Conservation (phyloP, 23 red algal species). For the Chondrus crispus region DNA sequence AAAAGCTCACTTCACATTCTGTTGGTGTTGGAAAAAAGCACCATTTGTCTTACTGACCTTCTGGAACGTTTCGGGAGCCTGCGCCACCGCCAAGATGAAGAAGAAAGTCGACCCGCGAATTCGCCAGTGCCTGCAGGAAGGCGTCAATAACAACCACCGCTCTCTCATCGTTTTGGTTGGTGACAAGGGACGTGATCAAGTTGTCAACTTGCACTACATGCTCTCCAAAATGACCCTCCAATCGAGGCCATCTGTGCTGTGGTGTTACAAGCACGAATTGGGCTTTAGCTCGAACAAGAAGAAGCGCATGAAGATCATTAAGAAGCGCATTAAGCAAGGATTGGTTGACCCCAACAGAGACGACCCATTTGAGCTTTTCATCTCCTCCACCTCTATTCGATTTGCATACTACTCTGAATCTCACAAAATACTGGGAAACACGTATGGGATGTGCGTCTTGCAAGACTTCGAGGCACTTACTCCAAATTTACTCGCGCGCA, state of each 20-base stretch:
- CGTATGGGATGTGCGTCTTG: constrained; percentile 94
- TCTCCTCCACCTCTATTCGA: constrained; percentile 80
- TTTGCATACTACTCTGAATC: constrained; percentile 89
- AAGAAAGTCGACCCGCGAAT: constrained; percentile 91
- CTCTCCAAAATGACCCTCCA: constrained; percentile 69
- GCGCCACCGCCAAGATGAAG: constrained; percentile 54
- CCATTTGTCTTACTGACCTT: no score
- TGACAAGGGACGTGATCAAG: constrained; percentile 86
- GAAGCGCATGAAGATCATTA: constrained; percentile 89
- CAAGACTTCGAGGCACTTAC: constrained; percentile 99
- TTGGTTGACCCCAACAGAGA: constrained; percentile 72
- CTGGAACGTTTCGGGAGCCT: not conserved
- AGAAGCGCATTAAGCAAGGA: constrained; percentile 77
- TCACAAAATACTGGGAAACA: constrained; percentile 95
- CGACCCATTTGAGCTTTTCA: constrained; percentile 97
- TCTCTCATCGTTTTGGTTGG: constrained; percentile 86
- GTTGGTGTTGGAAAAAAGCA: no score
- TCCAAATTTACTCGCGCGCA: constrained; percentile 91
- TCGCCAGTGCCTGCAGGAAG: constrained; percentile 53
- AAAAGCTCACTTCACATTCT: no score
- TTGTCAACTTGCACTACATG: constrained; percentile 94
- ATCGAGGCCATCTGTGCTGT: constrained; percentile 77
- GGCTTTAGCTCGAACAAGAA: constrained; percentile 88
- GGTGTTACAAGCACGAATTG: constrained; percentile 97
- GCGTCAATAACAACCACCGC: constrained; percentile 65